These are phyloP conservation scores for Lentinula aciculospora DNA, from an alignment of 768 basidiomycete genomes.

Conservation along the genomic window DNA sequence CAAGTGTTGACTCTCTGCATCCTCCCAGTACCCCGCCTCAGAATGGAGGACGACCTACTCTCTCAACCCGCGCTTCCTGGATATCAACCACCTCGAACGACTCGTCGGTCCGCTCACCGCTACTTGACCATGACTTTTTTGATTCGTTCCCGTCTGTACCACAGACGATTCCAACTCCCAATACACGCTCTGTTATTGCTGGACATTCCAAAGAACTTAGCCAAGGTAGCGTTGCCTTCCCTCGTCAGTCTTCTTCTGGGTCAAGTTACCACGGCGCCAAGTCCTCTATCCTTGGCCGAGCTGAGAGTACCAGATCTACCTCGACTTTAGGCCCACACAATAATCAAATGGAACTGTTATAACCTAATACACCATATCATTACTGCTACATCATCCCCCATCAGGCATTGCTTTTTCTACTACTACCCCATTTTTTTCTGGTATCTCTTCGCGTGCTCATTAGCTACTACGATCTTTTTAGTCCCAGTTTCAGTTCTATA, in stretches of 20 bases:
- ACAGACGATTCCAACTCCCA: constrained; percentile 33
- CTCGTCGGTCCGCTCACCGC: constrained; percentile 35
- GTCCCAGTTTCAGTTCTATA: not conserved
- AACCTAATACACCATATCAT: too few relatives aligned
- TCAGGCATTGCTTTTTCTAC: not conserved
- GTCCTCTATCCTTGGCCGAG: not conserved
- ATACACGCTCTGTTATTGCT: constrained; percentile 5
- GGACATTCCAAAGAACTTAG: not conserved
- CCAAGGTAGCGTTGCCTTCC: not conserved
- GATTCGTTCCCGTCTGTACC: constrained; percentile 75
- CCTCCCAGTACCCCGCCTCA: constrained; percentile 14
- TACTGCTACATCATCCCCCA: too few relatives aligned
- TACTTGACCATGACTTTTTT: constrained; percentile 56
- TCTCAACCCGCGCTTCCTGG: constrained; percentile 37
- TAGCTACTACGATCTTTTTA: not conserved
- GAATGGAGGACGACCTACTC: constrained; percentile 8
- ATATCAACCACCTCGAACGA: constrained; percentile 36
- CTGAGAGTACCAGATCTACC: not conserved
- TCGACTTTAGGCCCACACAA: constrained; percentile 5
- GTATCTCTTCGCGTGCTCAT: too few relatives aligned
- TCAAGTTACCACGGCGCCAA: not conserved
- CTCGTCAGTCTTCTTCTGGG: not conserved
- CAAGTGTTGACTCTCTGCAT: constrained; percentile 9
- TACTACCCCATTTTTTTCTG: not conserved
- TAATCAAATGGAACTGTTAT: not conserved